Evolutionary conservation across 73 alveolate genomes (phyloP).

Genomic region (Paramecium biaurelia): DNA sequence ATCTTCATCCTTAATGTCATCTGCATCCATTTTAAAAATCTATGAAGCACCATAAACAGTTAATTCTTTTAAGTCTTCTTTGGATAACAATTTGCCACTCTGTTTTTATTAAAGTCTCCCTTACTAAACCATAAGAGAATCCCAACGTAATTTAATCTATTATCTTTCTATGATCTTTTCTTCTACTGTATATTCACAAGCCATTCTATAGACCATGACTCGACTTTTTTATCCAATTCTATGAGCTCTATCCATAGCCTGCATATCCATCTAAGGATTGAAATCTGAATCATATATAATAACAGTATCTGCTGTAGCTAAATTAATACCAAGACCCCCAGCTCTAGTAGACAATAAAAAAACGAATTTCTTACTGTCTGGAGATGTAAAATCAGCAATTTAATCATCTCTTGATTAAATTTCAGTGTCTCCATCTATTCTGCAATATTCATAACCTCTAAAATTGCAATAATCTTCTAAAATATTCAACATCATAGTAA

Average conservation of each 20-base stretch:
- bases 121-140: slow-evolving; percentile 91
- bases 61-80: slow-evolving; percentile 96
- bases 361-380: slow-evolving; percentile 79
- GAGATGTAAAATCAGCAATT: slow-evolving; percentile 77
- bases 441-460: slow-evolving; percentile 92
- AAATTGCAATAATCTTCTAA: slow-evolving; percentile 97
- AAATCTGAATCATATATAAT: slow-evolving; percentile 98
- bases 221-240: slow-evolving; percentile 98
- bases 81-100: slow-evolving; percentile 74
- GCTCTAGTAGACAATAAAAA: slow-evolving; percentile 98
- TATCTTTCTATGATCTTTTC: slow-evolving; percentile 97
- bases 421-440: slow-evolving; percentile 91
- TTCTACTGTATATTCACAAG: slow-evolving; percentile 95
- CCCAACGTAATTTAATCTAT: slow-evolving; percentile 94
- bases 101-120: slow-evolving; percentile 87
- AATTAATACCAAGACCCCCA: slow-evolving; percentile 96
- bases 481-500: slow-evolving; percentile 96
- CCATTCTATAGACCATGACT: slow-evolving; percentile 92
- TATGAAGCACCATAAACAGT: slow-evolving; percentile 98
- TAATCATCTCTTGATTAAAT: slow-evolving; percentile 77
- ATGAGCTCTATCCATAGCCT: slow-evolving; percentile 99
- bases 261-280: slow-evolving; percentile 99
- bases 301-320: slow-evolving; percentile 99
- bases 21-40: slow-evolving; percentile 79
- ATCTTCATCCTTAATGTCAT: slow-evolving; percentile 89